phyloP scores from a whole-genome alignment of 164 flowering plant genomes.

The Buxus sempervirens region DNA sequence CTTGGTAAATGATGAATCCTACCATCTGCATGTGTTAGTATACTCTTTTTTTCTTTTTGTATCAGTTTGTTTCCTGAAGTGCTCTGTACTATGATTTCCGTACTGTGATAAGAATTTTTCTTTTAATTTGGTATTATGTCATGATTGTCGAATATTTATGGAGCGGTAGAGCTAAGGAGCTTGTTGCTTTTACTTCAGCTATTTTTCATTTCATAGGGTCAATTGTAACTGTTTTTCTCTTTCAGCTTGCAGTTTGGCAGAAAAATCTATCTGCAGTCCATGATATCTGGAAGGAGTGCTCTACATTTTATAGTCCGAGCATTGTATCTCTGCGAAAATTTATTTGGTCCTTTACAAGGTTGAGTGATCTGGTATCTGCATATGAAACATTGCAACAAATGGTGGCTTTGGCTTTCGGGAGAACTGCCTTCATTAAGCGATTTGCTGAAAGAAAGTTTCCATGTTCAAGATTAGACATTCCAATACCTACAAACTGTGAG shows the following conservation, averaged over 20 bases:
- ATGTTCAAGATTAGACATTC: slow-evolving; percentile 56
- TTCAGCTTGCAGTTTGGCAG: slow-evolving; percentile 85
- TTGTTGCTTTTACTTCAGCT: no score
- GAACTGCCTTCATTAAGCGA: slow-evolving; percentile 18
- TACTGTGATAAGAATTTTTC: not conserved
- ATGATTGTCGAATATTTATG: not conserved
- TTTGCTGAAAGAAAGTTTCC: slow-evolving; percentile 29
- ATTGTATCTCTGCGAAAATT: slow-evolving; percentile 50
- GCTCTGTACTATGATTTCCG: not conserved
- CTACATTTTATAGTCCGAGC: slow-evolving; percentile 45
- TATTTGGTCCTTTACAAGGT: slow-evolving; percentile 58
- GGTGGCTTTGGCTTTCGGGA: slow-evolving; percentile 48
- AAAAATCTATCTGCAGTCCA: slow-evolving; percentile 52
- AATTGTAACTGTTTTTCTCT: not conserved
- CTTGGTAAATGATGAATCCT: not conserved
- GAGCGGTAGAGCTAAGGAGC: not conserved
- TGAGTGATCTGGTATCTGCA: slow-evolving; percentile 70
- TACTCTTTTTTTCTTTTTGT: not conserved
- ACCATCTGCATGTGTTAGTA: not conserved
- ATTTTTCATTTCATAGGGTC: not conserved
- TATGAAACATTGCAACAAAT: slow-evolving; percentile 57
- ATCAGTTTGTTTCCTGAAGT: not conserved
- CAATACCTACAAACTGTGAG: slow-evolving; percentile 43
- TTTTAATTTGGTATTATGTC: not conserved
- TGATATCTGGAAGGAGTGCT: slow-evolving; percentile 65